Conservation (phyloP, 495 filamentous ascomycete species). For the Hypoxylon cercidicola region DNA sequence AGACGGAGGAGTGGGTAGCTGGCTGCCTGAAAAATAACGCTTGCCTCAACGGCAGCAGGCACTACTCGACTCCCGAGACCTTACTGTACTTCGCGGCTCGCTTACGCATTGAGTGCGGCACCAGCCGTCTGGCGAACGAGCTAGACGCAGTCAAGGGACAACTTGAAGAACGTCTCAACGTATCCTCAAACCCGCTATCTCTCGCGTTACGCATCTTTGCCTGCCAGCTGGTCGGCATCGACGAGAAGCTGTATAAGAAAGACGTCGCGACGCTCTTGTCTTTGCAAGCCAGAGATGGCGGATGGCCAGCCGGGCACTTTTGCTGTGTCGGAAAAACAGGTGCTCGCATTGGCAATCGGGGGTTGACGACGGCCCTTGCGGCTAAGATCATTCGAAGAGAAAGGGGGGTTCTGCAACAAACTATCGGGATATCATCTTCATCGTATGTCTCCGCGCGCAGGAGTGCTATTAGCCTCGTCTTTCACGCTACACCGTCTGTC, state of each 20-base stretch:
- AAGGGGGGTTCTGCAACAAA: background rate
- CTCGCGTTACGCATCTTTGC: slow-evolving; percentile 22
- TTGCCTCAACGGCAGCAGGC: slow-evolving; percentile 26
- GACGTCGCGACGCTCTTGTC: slow-evolving; percentile 8
- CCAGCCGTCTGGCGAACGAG: background rate
- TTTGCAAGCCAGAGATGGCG: slow-evolving; percentile 23
- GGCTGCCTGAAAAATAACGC: slow-evolving; percentile 23
- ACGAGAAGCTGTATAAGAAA: background rate
- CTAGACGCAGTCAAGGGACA: slow-evolving; percentile 5
- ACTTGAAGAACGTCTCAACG: slow-evolving; percentile 7
- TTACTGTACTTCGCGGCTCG: slow-evolving; percentile 37
- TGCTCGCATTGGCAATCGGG: slow-evolving; percentile 25
- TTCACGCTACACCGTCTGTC: too few relatives aligned
- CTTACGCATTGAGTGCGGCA: slow-evolving; percentile 25
- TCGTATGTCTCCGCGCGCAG: too few relatives aligned
- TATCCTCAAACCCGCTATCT: slow-evolving; percentile 12
- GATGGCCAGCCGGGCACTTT: slow-evolving; percentile 32
- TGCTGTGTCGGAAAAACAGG: slow-evolving; percentile 10
- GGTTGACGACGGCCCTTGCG: slow-evolving; percentile 24
- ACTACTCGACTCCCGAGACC: slow-evolving; percentile 30
- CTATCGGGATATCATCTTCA: too few relatives aligned
- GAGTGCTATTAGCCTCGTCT: too few relatives aligned
- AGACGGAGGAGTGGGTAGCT: slow-evolving; percentile 30
- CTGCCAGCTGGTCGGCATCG: slow-evolving; percentile 23
- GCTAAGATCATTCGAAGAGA: slow-evolving; percentile 5